A percentile compares a stretch with the other conserved stretches of the same genome.
Evolutionary conservation across 225 moss, liverwort and hornwort species (phyloP).

Genomic region (Polytrichum formosum): DNA sequence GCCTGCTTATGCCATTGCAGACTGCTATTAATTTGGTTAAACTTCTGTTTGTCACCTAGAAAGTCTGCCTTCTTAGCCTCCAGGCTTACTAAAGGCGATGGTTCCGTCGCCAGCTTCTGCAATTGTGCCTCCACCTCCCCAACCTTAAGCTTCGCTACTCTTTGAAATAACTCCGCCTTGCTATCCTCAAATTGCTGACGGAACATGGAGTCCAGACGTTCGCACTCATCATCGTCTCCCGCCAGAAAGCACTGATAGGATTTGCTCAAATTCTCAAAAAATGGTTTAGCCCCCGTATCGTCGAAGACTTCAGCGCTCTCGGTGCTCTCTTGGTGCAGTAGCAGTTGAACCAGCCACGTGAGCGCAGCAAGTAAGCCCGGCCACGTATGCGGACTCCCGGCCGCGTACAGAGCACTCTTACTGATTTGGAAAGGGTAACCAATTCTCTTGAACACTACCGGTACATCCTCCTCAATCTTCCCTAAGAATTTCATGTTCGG

Average conservation of each 20-base stretch:
- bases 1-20: constrained; percentile 66
- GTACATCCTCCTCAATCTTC: constrained; percentile 94
- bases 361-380: constrained; percentile 88
- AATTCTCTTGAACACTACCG: constrained; percentile 68
- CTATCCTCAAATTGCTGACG: constrained; percentile 47
- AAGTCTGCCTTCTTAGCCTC: constrained; percentile 62
- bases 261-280: constrained; percentile 46
- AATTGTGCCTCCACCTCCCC: constrained; percentile 48
- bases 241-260: constrained; percentile 53
- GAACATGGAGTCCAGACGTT: constrained; percentile 27
- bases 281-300: constrained; percentile 21
- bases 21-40: constrained; percentile 46
- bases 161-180: constrained; percentile 28
- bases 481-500: constrained; percentile 53
- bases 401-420: constrained; percentile 84
- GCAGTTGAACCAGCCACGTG: constrained; percentile 68
- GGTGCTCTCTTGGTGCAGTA: constrained; percentile 46
- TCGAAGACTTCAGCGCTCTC: constrained; percentile 50
- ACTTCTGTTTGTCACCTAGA: constrained; percentile 77
- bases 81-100: constrained; percentile 48
- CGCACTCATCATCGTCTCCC: constrained; percentile 64
- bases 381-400: constrained; percentile 94
- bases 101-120: constrained; percentile 39
- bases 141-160: constrained; percentile 36
- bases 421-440: constrained; percentile 93